Percentiles rank a stretch among this genome's conserved stretches.
Evolutionary conservation across 73 alveolate genomes (phyloP).

Genomic region (Tetrahymena thermophila): DNA sequence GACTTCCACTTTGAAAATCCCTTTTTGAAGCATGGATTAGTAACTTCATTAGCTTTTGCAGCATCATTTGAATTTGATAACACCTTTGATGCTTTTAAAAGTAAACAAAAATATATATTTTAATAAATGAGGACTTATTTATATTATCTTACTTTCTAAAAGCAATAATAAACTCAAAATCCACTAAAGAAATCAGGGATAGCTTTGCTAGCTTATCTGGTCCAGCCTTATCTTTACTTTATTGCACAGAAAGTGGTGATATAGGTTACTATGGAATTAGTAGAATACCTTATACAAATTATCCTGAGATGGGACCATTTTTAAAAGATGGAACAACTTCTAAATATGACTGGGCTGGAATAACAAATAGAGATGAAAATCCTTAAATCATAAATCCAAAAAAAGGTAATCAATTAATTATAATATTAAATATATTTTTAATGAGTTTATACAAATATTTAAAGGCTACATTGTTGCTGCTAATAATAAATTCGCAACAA

Average conservation of each 20-base stretch:
- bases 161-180: neutral
- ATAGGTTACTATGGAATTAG: neutral
- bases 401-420: slow-evolving; percentile 6
- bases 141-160: neutral
- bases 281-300: neutral
- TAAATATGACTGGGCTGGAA: slow-evolving; percentile 65
- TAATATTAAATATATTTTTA: neutral
- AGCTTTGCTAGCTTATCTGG: neutral
- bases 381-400: slow-evolving; percentile 80
- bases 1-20: neutral
- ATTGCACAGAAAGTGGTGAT: neutral
- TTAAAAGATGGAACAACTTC: slow-evolving; percentile 71
- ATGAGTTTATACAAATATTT: neutral
- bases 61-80: neutral
- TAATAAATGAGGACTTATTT: neutral
- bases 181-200: neutral
- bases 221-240: neutral
- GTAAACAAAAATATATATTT: neutral
- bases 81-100: neutral
- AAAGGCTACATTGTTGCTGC: slow-evolving; percentile 86
- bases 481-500: slow-evolving; percentile 64
- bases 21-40: neutral
- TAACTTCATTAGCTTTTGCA: neutral
- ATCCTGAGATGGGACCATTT: slow-evolving; percentile 47
- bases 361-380: slow-evolving; percentile 63